Evolutionary conservation across 441 rosid genomes (phyloP).

Genomic region (Euphorbia corollata): DNA sequence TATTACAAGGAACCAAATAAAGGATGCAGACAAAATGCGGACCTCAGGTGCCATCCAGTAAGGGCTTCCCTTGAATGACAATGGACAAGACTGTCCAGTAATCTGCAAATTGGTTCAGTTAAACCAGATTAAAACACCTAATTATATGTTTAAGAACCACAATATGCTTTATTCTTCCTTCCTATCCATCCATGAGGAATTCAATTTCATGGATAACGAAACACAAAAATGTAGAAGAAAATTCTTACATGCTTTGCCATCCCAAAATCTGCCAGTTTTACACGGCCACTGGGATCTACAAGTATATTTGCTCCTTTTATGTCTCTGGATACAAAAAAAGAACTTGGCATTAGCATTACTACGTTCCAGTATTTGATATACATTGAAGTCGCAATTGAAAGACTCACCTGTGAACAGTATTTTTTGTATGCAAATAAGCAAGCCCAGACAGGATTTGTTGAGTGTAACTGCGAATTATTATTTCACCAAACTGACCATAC

Average conservation of each 20-base stretch:
- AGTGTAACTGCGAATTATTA: constrained; percentile 84
- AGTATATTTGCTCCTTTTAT: constrained; percentile 97
- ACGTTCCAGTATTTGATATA: constrained; percentile 6
- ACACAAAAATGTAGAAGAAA: neutral
- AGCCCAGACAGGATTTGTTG: constrained; percentile 92
- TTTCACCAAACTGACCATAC: constrained; percentile 77
- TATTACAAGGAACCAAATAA: constrained; percentile 16
- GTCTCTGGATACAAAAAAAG: constrained; percentile 47
- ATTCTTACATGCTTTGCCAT: constrained; percentile 96
- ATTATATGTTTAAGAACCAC: neutral
- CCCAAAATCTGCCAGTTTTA: constrained; percentile 96
- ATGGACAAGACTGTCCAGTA: constrained; percentile 82
- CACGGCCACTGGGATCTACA: constrained; percentile 88
- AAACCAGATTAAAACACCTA: constrained; percentile 12
- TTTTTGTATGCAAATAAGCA: constrained; percentile 74
- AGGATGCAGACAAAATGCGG: constrained; percentile 15
- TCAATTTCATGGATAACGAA: neutral
- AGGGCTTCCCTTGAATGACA: constrained; percentile 96
- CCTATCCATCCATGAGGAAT: neutral
- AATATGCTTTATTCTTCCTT: neutral
- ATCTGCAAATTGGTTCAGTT: constrained; percentile 45
- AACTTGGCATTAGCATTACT: constrained; percentile 7
- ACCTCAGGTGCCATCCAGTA: constrained; percentile 99
- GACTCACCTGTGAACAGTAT: constrained; percentile 83
- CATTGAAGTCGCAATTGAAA: constrained; percentile 4